These are phyloP conservation scores for Pichia deserticola DNA, from an alignment of 805 yeast genomes.

Conservation along the genomic window DNA sequence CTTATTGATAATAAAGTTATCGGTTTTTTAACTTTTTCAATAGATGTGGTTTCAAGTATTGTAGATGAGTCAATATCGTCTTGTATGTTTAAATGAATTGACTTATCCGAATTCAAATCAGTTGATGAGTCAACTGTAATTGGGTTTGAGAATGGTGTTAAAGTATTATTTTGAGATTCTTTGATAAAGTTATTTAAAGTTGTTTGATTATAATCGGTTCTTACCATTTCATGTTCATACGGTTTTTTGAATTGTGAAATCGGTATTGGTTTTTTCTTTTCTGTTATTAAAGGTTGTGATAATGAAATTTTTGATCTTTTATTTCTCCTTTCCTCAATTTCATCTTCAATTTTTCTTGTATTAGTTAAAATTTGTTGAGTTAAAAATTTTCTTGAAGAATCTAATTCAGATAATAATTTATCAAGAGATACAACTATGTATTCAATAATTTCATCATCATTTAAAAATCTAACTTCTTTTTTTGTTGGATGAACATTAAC, in stretches of 20 bases:
- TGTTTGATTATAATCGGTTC: conserved; percentile 64
- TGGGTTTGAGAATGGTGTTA: too few relatives aligned
- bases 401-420: conserved; percentile 45
- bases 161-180: neutral
- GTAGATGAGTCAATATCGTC: neutral
- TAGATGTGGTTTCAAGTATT: conserved; percentile 2
- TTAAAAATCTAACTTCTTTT: conserved; percentile 77
- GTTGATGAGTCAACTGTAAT: too few relatives aligned
- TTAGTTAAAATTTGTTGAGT: conserved; percentile 50
- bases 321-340: conserved; percentile 3
- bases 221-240: conserved; percentile 56
- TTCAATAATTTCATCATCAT: conserved; percentile 81
- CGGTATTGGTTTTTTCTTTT: conserved; percentile 2
- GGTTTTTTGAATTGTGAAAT: conserved; percentile 29
- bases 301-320: conserved; percentile 3
- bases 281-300: neutral
- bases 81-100: neutral
- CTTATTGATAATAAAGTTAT: conserved; percentile 25
- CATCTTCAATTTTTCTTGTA: conserved; percentile 14
- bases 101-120: too few relatives aligned
- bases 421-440: conserved; percentile 44
- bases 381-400: conserved; percentile 59
- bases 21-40: conserved; percentile 3
- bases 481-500: conserved; percentile 97
- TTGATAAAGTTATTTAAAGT: conserved; percentile 36